These are phyloP conservation scores for Candida chauliodis DNA, from an alignment of 805 yeast species.

Conservation along the genomic window DNA sequence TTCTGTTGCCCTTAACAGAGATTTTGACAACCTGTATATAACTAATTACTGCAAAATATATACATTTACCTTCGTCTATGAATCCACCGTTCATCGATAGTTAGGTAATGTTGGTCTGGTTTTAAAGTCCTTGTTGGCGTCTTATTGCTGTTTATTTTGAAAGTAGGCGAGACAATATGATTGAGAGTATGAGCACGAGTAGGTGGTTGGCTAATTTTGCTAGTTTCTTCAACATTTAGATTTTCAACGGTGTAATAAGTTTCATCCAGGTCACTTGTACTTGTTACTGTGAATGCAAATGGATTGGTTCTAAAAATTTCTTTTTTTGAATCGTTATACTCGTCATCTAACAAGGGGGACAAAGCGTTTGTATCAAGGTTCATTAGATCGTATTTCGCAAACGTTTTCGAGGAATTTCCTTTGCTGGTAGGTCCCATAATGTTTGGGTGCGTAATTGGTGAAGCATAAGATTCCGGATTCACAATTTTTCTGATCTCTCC, in stretches of 20 bases:
- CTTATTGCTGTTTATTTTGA: neutral
- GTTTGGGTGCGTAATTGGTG: slow-evolving; percentile 10
- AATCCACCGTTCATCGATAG: slow-evolving; percentile 2
- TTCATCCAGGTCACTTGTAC: slow-evolving; percentile 8
- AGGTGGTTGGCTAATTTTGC: neutral
- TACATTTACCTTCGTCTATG: slow-evolving; percentile 4
- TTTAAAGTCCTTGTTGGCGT: slow-evolving; percentile 1
- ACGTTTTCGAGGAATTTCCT: neutral
- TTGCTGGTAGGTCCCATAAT: neutral
- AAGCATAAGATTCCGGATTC: slow-evolving; percentile 5
- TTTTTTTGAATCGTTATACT: neutral
- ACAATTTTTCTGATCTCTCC: slow-evolving; percentile 1
- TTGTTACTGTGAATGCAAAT: neutral
- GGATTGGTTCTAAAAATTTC: neutral
- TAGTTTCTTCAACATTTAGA: slow-evolving; percentile 3
- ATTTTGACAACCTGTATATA: neutral
- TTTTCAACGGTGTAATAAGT: slow-evolving; percentile 11
- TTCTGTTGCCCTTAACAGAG: neutral
- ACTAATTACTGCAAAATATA: slow-evolving; percentile 2
- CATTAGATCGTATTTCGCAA: slow-evolving; percentile 10
- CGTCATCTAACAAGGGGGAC: slow-evolving; percentile 8
- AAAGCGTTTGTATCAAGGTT: slow-evolving; percentile 9
- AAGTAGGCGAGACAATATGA: slow-evolving; percentile 1
- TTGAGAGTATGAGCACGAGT: neutral
- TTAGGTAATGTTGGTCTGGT: neutral